A percentile compares a stretch with the other conserved stretches of the same genome.
Conservation (phyloP, 352 stramenopile genomes). For the Phytophthora uliginosa region DNA sequence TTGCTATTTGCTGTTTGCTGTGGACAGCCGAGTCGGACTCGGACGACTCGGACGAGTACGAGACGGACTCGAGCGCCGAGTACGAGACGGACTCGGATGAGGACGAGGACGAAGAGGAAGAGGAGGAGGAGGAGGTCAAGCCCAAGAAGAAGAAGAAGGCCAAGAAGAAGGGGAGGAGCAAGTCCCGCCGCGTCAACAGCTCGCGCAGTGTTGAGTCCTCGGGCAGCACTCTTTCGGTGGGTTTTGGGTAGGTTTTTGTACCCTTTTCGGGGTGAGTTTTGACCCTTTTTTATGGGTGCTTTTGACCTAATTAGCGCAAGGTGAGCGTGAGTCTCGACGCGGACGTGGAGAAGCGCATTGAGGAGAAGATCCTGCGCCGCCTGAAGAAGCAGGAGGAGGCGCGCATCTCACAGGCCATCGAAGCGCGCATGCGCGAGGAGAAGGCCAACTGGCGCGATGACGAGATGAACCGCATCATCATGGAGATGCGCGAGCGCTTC, state of each 20-base stretch:
- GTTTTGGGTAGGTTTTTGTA: background rate
- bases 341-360: constrained; percentile 85
- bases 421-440: constrained; percentile 83
- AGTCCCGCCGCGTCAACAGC: constrained; percentile 60
- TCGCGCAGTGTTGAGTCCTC: constrained; percentile 52
- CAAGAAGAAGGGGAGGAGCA: constrained; percentile 54
- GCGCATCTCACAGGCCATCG: constrained; percentile 85
- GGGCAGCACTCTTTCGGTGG: constrained; percentile 44
- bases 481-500: constrained; percentile 90
- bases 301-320: constrained; percentile 36
- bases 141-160: constrained; percentile 74
- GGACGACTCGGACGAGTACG: constrained; percentile 84
- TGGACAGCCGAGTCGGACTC: constrained; percentile 74
- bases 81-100: constrained; percentile 68
- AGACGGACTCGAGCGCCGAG: constrained; percentile 66
- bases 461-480: constrained; percentile 93
- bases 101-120: constrained; percentile 66
- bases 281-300: background rate
- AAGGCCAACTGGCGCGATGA: constrained; percentile 91
- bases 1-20: background rate
- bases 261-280: background rate
- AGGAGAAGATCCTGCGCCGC: constrained; percentile 89
- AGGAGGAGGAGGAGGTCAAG: constrained; percentile 79
- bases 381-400: constrained; percentile 92
- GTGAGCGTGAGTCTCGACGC: constrained; percentile 81